phyloP scores from a whole-genome alignment of 163 green algal species.

The Botryococcus braunii region DNA sequence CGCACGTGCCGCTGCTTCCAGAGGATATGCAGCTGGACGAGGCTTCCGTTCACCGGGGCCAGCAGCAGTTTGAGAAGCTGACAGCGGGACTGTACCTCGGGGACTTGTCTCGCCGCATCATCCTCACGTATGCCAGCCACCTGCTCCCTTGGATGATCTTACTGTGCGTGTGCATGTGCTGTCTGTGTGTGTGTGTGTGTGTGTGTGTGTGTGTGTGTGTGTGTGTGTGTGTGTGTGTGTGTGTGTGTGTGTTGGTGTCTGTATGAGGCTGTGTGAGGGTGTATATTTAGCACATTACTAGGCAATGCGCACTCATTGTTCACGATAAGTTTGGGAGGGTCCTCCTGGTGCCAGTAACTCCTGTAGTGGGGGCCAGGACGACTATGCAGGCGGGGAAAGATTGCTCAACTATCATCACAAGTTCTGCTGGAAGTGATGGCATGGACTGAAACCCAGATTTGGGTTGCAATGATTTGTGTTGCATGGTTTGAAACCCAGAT shows the following conservation, averaged over 20 bases:
- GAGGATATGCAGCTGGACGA: slow-evolving; percentile 22
- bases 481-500: too few relatives aligned
- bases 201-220: background rate
- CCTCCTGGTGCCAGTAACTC: background rate
- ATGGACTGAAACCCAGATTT: too few relatives aligned
- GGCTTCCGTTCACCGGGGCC: slow-evolving; percentile 6
- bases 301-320: background rate
- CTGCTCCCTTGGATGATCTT: too few relatives aligned
- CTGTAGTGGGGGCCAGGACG: background rate
- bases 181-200: too few relatives aligned
- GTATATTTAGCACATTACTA: background rate
- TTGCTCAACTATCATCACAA: too few relatives aligned
- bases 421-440: too few relatives aligned
- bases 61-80: slow-evolving; percentile 77
- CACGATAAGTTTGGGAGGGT: background rate
- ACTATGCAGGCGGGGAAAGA: too few relatives aligned
- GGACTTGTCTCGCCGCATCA: slow-evolving; percentile 62
- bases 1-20: slow-evolving; percentile 8
- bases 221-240: background rate
- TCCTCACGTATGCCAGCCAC: slow-evolving; percentile 33
- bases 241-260: too few relatives aligned
- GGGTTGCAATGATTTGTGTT: too few relatives aligned
- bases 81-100: slow-evolving; percentile 84
- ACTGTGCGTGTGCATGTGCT: too few relatives aligned
- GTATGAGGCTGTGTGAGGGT: background rate